Evolutionary conservation across 148 eudicot species (phyloP).

Genomic region (Amaranthus palmeri): DNA sequence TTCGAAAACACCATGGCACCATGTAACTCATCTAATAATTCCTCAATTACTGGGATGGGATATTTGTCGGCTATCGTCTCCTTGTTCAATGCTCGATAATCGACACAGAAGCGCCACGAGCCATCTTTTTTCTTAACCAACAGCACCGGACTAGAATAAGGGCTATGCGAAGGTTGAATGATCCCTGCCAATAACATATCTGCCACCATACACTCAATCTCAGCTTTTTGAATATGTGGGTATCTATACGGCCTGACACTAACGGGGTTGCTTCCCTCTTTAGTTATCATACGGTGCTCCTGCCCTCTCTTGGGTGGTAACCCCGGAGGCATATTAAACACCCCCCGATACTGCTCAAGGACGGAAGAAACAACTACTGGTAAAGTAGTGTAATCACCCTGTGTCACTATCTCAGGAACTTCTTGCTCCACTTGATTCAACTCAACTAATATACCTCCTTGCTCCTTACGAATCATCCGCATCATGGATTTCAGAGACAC

Average conservation of each 20-base stretch:
- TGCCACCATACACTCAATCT: not conserved
- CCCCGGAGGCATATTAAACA: not conserved
- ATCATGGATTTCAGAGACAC: not conserved
- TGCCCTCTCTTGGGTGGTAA: not conserved
- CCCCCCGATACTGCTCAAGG: not conserved
- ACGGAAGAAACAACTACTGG: not conserved
- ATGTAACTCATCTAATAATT: too few relatives aligned
- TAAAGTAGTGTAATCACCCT: not conserved
- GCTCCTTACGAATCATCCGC: not conserved
- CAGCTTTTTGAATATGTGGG: not conserved
- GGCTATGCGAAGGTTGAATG: not conserved
- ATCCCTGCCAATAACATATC: not conserved
- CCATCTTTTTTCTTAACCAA: too few relatives aligned
- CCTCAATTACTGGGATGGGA: too few relatives aligned
- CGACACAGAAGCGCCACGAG: too few relatives aligned
- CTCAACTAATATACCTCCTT: not conserved
- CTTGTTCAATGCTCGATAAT: too few relatives aligned
- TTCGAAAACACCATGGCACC: too few relatives aligned
- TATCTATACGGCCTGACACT: not conserved
- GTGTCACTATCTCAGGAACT: too few relatives aligned
- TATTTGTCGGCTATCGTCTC: too few relatives aligned
- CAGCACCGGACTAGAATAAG: not conserved
- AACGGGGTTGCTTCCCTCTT: not conserved
- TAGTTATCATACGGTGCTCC: not conserved
- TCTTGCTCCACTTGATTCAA: too few relatives aligned